Conservation (phyloP, 2,329 filamentous ascomycete species). For the Malbranchea zuffiana region DNA sequence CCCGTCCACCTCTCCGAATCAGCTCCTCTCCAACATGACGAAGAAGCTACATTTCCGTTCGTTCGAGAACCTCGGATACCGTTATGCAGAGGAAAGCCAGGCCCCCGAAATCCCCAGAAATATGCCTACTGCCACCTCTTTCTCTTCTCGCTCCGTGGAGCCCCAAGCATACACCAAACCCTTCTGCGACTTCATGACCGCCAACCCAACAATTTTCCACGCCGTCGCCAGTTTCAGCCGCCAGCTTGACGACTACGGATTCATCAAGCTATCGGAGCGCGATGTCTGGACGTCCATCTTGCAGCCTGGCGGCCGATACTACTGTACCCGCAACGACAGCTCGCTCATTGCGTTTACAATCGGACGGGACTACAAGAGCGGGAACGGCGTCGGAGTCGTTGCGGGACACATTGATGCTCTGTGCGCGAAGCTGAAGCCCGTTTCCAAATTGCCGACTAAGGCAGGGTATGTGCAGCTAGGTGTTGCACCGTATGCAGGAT, state of each 20-base stretch:
- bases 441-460: slow-evolving; percentile 72
- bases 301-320: slow-evolving; percentile 77
- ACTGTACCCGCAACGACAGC: slow-evolving; percentile 71
- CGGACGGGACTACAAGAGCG: slow-evolving; percentile 67
- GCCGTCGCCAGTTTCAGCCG: slow-evolving; percentile 67
- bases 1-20: too few species aligned
- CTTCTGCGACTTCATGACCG: slow-evolving; percentile 75
- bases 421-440: slow-evolving; percentile 81
- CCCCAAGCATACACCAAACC: slow-evolving; percentile 63
- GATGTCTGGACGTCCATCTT: slow-evolving; percentile 65
- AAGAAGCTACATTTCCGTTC: too few species aligned
- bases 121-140: too few species aligned
- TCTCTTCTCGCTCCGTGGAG: not conserved
- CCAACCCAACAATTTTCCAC: slow-evolving; percentile 91
- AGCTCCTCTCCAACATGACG: too few species aligned
- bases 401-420: slow-evolving; percentile 89
- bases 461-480: slow-evolving; percentile 82
- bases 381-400: slow-evolving; percentile 78
- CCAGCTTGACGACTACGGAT: slow-evolving; percentile 62
- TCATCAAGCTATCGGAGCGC: slow-evolving; percentile 62
- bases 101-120: too few species aligned
- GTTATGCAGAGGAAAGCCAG: too few species aligned
- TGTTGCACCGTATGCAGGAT: slow-evolving; percentile 86
- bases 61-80: too few species aligned
- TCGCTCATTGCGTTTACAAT: slow-evolving; percentile 77